Percentiles rank a stretch among this genome's conserved stretches.
These are phyloP conservation scores for Colletotrichum melonis DNA, from an alignment of 2,329 filamentous ascomycete genomes.

Conservation along the genomic window DNA sequence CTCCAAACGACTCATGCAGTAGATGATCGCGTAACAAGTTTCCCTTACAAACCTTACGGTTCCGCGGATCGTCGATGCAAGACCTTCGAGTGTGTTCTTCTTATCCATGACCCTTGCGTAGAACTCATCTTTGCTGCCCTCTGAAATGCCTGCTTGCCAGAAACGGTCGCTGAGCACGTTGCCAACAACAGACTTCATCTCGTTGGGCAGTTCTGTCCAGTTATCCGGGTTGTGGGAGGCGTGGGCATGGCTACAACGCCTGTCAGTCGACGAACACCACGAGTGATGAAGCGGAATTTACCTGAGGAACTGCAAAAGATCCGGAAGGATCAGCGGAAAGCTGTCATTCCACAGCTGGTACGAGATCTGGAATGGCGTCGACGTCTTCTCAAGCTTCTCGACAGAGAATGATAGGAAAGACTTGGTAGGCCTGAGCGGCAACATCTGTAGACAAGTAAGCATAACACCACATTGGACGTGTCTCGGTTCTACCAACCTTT, in stretches of 20 bases:
- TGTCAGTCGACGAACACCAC: background rate
- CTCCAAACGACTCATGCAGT: constrained; percentile 89
- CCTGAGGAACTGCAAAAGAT: constrained; percentile 85
- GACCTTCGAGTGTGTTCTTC: constrained; percentile 89
- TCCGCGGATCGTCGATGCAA: constrained; percentile 92
- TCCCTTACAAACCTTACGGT: constrained; percentile 91
- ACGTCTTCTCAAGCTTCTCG: constrained; percentile 83
- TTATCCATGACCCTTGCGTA: constrained; percentile 92
- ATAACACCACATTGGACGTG: background rate
- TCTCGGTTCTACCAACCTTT: constrained; percentile 57
- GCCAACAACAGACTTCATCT: constrained; percentile 81
- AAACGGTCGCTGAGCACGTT: constrained; percentile 93
- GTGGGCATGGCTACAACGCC: constrained; percentile 77
- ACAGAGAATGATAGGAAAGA: constrained; percentile 93
- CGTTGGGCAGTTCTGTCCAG: constrained; percentile 81
- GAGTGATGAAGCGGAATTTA: constrained; percentile 46
- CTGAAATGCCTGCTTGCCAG: constrained; percentile 98
- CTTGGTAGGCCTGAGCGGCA: constrained; percentile 90
- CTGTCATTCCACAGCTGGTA: constrained; percentile 86
- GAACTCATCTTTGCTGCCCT: constrained; percentile 95
- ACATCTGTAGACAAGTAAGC: constrained; percentile 53
- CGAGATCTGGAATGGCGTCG: constrained; percentile 79
- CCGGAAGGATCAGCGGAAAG: constrained; percentile 85
- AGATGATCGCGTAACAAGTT: constrained; percentile 93
- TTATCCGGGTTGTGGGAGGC: constrained; percentile 89